Conservation (phyloP, 495 filamentous ascomycete species). For the Talaromyces borbonicus region DNA sequence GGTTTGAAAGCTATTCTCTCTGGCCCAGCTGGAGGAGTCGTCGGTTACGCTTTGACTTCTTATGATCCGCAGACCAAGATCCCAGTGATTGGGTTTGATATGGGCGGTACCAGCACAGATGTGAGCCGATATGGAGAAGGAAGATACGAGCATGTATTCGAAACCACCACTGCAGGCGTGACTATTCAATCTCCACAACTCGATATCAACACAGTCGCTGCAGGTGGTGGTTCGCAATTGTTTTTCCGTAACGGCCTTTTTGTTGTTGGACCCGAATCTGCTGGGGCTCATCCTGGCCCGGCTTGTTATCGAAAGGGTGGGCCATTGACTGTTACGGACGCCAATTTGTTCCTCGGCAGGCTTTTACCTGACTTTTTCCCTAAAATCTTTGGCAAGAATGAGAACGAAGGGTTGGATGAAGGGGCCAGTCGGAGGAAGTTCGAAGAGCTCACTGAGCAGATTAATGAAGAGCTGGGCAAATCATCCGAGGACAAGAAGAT, state of each 20-base stretch:
- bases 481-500: slow-evolving; percentile 50
- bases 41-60: slow-evolving; percentile 77
- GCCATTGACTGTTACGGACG: slow-evolving; percentile 76
- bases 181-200: slow-evolving; percentile 81
- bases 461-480: slow-evolving; percentile 50
- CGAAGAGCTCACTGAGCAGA: slow-evolving; percentile 56
- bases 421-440: slow-evolving; percentile 61
- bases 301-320: slow-evolving; percentile 83
- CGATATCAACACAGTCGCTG: slow-evolving; percentile 86
- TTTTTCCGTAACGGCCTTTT: slow-evolving; percentile 81
- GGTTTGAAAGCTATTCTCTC: slow-evolving; percentile 39
- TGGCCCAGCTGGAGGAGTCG: slow-evolving; percentile 49
- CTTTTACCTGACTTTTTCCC: slow-evolving; percentile 81
- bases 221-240: slow-evolving; percentile 76
- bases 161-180: slow-evolving; percentile 82
- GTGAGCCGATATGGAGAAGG: slow-evolving; percentile 74
- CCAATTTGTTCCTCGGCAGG: slow-evolving; percentile 70
- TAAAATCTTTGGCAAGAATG: slow-evolving; percentile 79
- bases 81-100: slow-evolving; percentile 83
- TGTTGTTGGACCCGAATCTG: slow-evolving; percentile 77
- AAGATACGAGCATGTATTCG: slow-evolving; percentile 86
- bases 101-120: slow-evolving; percentile 80
- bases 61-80: slow-evolving; percentile 70
- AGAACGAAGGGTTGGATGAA: slow-evolving; percentile 66
- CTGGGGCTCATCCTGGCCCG: slow-evolving; percentile 74